A percentile compares a stretch with the other conserved stretches of the same genome.
Evolutionary conservation across 78 protist species (phyloP).

Genomic region (Abeoforma whisleri): DNA sequence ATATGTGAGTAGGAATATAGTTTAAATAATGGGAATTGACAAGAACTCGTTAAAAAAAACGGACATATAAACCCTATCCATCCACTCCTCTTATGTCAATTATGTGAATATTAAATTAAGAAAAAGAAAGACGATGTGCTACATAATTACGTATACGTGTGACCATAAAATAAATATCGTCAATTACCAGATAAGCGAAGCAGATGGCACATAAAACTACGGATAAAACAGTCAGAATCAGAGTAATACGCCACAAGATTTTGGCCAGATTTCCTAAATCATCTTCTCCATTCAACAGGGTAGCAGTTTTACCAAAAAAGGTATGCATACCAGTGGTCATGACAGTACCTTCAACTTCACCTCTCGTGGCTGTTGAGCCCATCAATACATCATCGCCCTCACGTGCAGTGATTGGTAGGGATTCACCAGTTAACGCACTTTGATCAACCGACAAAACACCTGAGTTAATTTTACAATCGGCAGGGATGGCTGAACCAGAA

Average conservation of each 20-base stretch:
- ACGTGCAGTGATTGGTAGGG: slow-evolving; percentile 59
- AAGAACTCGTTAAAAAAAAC: too few species aligned
- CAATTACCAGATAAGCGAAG: neutral
- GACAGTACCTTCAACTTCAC: slow-evolving; percentile 69
- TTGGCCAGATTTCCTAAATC: slow-evolving; percentile 56
- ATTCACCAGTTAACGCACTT: slow-evolving; percentile 72
- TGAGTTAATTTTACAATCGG: slow-evolving; percentile 57
- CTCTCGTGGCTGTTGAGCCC: slow-evolving; percentile 69
- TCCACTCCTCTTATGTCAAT: too few species aligned
- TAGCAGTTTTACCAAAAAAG: slow-evolving; percentile 72
- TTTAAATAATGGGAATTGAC: too few species aligned
- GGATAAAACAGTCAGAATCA: slow-evolving; percentile 21
- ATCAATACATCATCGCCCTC: slow-evolving; percentile 56
- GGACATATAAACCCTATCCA: too few species aligned
- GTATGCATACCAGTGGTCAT: slow-evolving; percentile 69
- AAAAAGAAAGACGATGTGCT: too few species aligned
- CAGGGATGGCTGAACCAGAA: slow-evolving; percentile 72
- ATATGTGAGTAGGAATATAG: too few species aligned
- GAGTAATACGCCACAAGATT: slow-evolving; percentile 34
- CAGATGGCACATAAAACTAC: slow-evolving; percentile 28
- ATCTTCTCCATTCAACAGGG: slow-evolving; percentile 47
- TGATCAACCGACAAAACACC: slow-evolving; percentile 60
- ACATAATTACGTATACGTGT: too few species aligned
- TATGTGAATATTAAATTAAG: too few species aligned
- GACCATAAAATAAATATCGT: too few species aligned